Base-by-base conservation (phyloP, 2,329 filamentous ascomycete species). In the Chaetomium strumarium region DNA sequence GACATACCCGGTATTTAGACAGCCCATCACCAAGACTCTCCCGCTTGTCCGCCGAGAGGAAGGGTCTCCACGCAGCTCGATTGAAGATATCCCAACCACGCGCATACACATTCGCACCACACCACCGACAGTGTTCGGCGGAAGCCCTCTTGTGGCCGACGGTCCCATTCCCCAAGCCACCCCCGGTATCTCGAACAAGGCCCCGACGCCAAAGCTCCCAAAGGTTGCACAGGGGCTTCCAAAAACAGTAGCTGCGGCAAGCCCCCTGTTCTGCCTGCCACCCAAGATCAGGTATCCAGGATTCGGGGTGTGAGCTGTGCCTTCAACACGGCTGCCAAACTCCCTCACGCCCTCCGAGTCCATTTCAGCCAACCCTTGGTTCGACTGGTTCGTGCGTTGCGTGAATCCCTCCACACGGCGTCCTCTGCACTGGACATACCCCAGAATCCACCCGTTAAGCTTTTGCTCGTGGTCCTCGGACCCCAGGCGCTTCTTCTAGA, bases 191-290 rank as follows among this genome's bases (percentile, higher is more conserved):
- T 46, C 46, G 29, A 49, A 51, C 40, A 46, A 53, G n/a, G 54
- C 52, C 20, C 17, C 52, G 34, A 48, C 45, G 38, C 46, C 55
- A 56, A 47, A 56, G 55, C 55, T 53, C 29, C 53, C 52, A 52
- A 46, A 60, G 56, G 60, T 60, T 57, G 62, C 58, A 62, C 59
- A 56, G 53, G 47, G 51, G 50, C 56, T 60, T 63, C 62, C 62
- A 62, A 63, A 63, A 63, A 62, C 58, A 61, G 60, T 53, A 59
- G 49, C 55, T 54, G 60, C 58, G 58, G 60, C 55, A 60, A 48
- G 24, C 44, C 55, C 56, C 57, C 52, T 57, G 52, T 29, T 53
- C 53, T 57, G 47, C 24, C 24, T 24, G 44, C 60, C 55, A 55
- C 57, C 52, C 55, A 58, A 49, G 43, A 58, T 53, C 58, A 57